Conservation (phyloP, 371 early-diverging fungal species). For the Coemansia sp. region DNA sequence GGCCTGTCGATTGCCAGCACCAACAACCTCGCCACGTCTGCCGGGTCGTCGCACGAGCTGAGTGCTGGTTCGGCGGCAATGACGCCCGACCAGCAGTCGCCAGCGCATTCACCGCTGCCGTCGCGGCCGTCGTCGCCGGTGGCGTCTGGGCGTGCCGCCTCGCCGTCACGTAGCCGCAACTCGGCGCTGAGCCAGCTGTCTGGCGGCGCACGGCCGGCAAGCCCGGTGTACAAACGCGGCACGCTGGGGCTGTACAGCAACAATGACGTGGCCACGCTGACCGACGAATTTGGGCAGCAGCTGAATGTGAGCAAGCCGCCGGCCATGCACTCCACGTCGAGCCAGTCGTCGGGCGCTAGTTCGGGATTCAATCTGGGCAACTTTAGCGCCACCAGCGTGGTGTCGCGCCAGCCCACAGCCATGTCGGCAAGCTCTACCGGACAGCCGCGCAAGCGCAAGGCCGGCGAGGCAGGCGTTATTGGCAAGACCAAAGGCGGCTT, state of each 20-base stretch:
- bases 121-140: conserved; percentile 36
- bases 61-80: conserved; percentile 21
- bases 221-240: conserved; percentile 44
- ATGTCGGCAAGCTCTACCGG: conserved; percentile 9
- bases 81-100: conserved; percentile 19
- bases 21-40: conserved; percentile 10
- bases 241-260: conserved; percentile 33
- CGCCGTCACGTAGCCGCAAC: conserved; percentile 27
- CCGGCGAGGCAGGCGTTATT: conserved; percentile 43
- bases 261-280: conserved; percentile 29
- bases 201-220: conserved; percentile 20
- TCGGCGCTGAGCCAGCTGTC: conserved; percentile 32
- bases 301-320: conserved; percentile 27
- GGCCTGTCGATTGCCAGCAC: conserved; percentile 37
- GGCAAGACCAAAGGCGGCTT: conserved; percentile 48
- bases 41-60: conserved; percentile 37
- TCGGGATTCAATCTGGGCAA: conserved; percentile 32
- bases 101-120: conserved; percentile 20
- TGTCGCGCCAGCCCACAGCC: conserved; percentile 15
- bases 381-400: conserved; percentile 8
- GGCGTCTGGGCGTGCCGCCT: conserved; percentile 13
- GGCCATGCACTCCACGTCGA: conserved; percentile 25
- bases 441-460: conserved; percentile 48
- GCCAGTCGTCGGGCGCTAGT: conserved; percentile 46
- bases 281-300: conserved; percentile 42